phyloP scores from a whole-genome alignment of 2,329 filamentous ascomycete genomes.

The Pseudogymnoascus sp. region DNA sequence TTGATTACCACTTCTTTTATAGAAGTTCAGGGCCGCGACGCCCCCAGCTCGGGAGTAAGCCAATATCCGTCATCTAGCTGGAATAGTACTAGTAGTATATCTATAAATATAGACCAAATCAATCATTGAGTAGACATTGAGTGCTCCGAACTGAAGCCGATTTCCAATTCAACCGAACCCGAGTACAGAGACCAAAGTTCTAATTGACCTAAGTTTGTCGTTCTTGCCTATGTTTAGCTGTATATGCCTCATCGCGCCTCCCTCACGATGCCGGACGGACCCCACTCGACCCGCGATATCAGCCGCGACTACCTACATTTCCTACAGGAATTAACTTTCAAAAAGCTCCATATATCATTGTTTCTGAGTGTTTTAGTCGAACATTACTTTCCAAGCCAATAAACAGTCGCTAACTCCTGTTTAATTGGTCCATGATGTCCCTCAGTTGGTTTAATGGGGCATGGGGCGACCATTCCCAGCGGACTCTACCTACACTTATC shows the following conservation, averaged over 20 bases:
- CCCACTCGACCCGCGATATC: background rate
- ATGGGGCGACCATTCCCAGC: background rate
- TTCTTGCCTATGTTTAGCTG: background rate
- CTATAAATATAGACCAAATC: background rate
- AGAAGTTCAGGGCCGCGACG: background rate
- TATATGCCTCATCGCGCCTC: background rate
- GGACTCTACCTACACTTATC: constrained; percentile 11
- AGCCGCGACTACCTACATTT: background rate
- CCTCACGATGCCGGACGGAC: background rate
- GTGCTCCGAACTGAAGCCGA: background rate
- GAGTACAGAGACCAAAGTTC: background rate
- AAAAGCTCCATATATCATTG: background rate
- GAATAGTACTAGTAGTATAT: background rate
- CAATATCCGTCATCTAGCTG: background rate
- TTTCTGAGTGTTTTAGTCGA: background rate
- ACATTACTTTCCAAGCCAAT: background rate
- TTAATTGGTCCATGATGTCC: background rate
- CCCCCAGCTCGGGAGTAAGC: background rate
- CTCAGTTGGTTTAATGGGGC: background rate
- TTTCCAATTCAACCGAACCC: background rate
- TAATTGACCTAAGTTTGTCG: background rate
- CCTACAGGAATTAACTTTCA: background rate
- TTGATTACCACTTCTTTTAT: background rate
- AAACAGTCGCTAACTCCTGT: background rate
- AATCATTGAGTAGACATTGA: background rate